A percentile compares a stretch with the other conserved stretches of the same genome.
Conservation (phyloP, 2,329 filamentous ascomycete genomes). For the Phialemonium atrogriseum region DNA sequence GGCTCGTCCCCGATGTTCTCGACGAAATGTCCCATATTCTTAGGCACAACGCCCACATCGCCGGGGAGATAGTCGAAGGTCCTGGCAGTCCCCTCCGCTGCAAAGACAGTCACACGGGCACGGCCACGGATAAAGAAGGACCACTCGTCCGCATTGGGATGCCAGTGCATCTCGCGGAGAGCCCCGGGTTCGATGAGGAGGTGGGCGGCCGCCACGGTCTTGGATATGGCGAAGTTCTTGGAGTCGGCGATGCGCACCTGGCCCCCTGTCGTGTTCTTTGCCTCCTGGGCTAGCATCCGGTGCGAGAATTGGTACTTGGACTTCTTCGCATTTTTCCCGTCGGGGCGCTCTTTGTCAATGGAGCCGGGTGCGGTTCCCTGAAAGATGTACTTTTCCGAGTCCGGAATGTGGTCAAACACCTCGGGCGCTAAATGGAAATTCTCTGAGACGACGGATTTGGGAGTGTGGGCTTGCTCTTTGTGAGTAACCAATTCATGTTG, state of each 20-base stretch:
- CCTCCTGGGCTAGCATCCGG: conserved; percentile 61
- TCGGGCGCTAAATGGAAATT: conserved; percentile 68
- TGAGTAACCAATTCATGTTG: too few species aligned
- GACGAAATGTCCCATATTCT: conserved; percentile 73
- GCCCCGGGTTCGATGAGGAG: conserved; percentile 64
- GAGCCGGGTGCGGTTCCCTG: conserved; percentile 56
- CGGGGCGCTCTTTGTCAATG: conserved; percentile 57
- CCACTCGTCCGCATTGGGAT: conserved; percentile 73
- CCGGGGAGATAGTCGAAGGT: conserved; percentile 71
- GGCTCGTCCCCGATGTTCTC: conserved; percentile 74
- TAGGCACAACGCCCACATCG: conserved; percentile 69
- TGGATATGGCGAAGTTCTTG: conserved; percentile 66
- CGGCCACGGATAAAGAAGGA: conserved; percentile 68
- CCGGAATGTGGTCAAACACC: conserved; percentile 60
- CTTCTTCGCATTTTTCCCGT: conserved; percentile 52
- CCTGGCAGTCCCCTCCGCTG: conserved; percentile 56
- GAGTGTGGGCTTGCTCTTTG: conserved; percentile 58
- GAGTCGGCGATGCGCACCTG: conserved; percentile 68
- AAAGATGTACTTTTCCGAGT: conserved; percentile 70
- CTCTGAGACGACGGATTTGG: conserved; percentile 62
- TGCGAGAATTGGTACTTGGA: conserved; percentile 64
- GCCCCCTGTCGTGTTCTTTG: conserved; percentile 58
- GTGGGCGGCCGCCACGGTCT: conserved; percentile 64
- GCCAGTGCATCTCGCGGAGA: conserved; percentile 76
- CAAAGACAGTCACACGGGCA: conserved; percentile 68